phyloP scores from a whole-genome alignment of 2,329 filamentous ascomycete genomes.

The Fusarium kyushuense region DNA sequence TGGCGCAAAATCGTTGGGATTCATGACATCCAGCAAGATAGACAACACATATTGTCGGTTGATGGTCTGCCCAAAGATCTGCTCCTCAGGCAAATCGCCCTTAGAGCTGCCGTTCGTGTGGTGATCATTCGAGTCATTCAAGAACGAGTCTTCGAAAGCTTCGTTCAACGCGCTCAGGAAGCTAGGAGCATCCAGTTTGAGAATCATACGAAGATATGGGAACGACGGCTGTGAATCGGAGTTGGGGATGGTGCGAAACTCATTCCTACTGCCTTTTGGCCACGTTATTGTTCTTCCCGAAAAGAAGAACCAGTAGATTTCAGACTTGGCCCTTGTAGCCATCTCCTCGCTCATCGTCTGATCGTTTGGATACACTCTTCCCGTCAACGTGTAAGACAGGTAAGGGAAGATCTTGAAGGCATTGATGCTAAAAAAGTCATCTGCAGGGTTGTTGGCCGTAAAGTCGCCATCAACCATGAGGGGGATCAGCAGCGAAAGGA shows the following conservation, averaged over 20 bases:
- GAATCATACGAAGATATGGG: constrained; percentile 83
- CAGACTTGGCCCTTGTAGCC: constrained; percentile 81
- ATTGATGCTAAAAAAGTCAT: constrained; percentile 73
- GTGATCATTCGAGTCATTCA: constrained; percentile 82
- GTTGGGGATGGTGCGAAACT: constrained; percentile 70
- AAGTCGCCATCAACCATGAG: constrained; percentile 68
- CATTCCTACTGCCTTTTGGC: constrained; percentile 73
- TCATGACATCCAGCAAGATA: constrained; percentile 93
- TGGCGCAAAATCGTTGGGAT: constrained; percentile 76
- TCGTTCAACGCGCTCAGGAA: constrained; percentile 97
- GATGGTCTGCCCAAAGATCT: constrained; percentile 77
- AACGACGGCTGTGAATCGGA: constrained; percentile 78
- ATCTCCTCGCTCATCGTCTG: constrained; percentile 78
- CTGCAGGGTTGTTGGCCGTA: constrained; percentile 66
- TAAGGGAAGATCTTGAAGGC: constrained; percentile 95
- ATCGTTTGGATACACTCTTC: constrained; percentile 90
- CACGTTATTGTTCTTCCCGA: constrained; percentile 82
- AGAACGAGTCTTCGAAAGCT: constrained; percentile 93
- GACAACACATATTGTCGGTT: constrained; percentile 94
- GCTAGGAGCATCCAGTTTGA: constrained; percentile 90
- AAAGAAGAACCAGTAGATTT: constrained; percentile 94
- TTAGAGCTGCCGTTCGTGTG: constrained; percentile 61
- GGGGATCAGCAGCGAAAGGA: constrained; percentile 76
- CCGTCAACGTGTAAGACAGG: constrained; percentile 89
- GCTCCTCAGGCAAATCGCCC: constrained; percentile 71